Evolutionary conservation across 768 basidiomycete genomes (phyloP), one percentile per base, ranked within the genome.

Genomic region (Leccinum subtestaceum): DNA sequence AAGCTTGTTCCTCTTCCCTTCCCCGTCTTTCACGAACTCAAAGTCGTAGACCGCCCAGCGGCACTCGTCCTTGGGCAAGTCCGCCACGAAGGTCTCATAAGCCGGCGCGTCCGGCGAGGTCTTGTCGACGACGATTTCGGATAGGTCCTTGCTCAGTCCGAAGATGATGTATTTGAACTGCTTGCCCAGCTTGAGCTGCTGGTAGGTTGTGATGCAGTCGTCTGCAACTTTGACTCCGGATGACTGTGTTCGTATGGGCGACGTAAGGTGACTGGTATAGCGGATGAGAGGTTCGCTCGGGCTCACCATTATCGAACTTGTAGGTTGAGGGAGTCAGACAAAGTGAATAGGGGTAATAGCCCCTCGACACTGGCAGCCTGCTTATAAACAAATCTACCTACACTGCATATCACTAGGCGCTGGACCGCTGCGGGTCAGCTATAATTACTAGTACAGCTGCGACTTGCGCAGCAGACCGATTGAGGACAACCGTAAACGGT

Each of bases 21-120:
- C 19, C 19, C 43, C 88, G 9, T 79, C 87, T 56, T 81, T 86
- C 77, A 88, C 82, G 67, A 81, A 98, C 65, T 91, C 87, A 62
- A 95, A 88, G 73, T 98, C 95, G 68, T 94, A 96, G 23, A 98
- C 82, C n/a, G 89, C 95, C 84, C 86, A 99, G 75, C 90, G 79
- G 69, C 89, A 91, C 60, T 88, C 83, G 29, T 67, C 67, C 70
- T 87, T 83, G 1, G 95, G 94, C 57, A 98, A 79, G 65, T 87
- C 84, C 1, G 38, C 71, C 52, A 93, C 46, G 72, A 98, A 98
- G 0, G 81, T 79, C 0, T 94, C 89, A 74, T 91, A 98, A 19
- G 79, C 70, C 1, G 57, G 15, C 4, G 71, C 71, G 5, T 68
- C 58, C 21, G 31, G 2, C 31, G 85, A 86, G 17, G 75, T 80